Evolutionary conservation across 2,329 filamentous ascomycete species (phyloP).

Genomic region (Curvularia verruculosa): DNA sequence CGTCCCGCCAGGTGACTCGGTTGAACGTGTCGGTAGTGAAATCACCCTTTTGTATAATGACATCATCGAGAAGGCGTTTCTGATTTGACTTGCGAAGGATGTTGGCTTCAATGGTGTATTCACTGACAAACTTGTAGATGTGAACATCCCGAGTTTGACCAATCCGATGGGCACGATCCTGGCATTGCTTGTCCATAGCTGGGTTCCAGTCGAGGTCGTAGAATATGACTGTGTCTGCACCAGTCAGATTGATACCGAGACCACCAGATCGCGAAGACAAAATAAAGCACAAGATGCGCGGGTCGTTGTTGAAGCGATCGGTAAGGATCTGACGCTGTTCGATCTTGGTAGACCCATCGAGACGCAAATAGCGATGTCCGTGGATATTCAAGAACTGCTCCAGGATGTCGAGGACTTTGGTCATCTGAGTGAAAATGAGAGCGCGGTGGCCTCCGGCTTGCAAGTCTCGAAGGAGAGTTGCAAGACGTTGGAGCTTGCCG

Average conservation of each 20-base stretch:
- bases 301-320: constrained; percentile 95
- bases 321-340: constrained; percentile 95
- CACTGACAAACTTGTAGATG: constrained; percentile 75
- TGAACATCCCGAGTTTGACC: constrained; percentile 97
- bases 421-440: constrained; percentile 99
- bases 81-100: constrained; percentile 96
- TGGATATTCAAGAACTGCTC: constrained; percentile 98
- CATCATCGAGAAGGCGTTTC: constrained; percentile 96
- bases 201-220: constrained; percentile 99
- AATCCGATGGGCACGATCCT: constrained; percentile 95
- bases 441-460: constrained; percentile 91
- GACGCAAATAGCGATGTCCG: constrained; percentile 91
- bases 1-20: constrained; percentile 72
- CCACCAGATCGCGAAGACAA: constrained; percentile 93
- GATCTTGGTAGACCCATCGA: constrained; percentile 95
- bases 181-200: constrained; percentile 99
- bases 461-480: constrained; percentile 81
- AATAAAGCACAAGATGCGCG: constrained; percentile 92
- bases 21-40: constrained; percentile 98
- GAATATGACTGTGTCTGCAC: constrained; percentile 97
- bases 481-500: constrained; percentile 90
- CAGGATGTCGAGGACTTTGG: constrained; percentile 94
- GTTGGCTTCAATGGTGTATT: constrained; percentile 90
- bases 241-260: constrained; percentile 93
- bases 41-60: constrained; percentile 96